Base-by-base conservation (phyloP, 768 basidiomycete species). In the Suillus plorans region DNA sequence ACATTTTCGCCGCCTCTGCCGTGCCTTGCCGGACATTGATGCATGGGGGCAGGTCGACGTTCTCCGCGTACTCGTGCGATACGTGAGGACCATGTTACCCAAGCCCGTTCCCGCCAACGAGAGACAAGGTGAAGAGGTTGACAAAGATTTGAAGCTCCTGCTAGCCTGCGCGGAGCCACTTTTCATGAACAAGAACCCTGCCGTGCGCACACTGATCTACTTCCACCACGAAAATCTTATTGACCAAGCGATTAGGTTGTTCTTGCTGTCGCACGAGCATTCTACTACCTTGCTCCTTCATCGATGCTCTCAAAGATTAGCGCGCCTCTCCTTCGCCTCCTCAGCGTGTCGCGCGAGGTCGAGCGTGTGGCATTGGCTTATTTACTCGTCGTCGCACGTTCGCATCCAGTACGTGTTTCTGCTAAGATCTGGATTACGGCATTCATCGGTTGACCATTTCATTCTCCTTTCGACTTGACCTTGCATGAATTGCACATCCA, bases 11-110 rank as follows among this genome's bases (percentile, higher is more conserved):
- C 86, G 92, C 34, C 80, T 95, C 37, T 97, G 95, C 72, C 83
- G 84, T 50, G 80, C 91, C n/a, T 79, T 99, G 3, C 83, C 94
- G 41, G 95, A 99, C 70, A 89, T 90, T 5, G 97, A 99, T 70
- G 97, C 97, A 74, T 99, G 97, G 97, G 95, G 95, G 0, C 97
- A 98, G 75, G 86, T 91, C 7, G 86, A 89, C 55, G 76, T 95
- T 22, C 81, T 97, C 66, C 84, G 89, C 52, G 81, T 99, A 16
- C 82, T 99, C 39, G 77, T 89, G 63, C 81, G 92, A 64, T 99
- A 99, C 73, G 92, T 86, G 3, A 80, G 96, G 60, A 85, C 84
- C 0, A 96, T 97, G 94, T 81, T 97, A 39, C 84, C 86, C 2
- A 81, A 88, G 66, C 89, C 93, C 12, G 76, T 74, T 1, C 68